Base-by-base conservation (phyloP, 2,329 filamentous ascomycete genomes). In the Fulvia fulva region DNA sequence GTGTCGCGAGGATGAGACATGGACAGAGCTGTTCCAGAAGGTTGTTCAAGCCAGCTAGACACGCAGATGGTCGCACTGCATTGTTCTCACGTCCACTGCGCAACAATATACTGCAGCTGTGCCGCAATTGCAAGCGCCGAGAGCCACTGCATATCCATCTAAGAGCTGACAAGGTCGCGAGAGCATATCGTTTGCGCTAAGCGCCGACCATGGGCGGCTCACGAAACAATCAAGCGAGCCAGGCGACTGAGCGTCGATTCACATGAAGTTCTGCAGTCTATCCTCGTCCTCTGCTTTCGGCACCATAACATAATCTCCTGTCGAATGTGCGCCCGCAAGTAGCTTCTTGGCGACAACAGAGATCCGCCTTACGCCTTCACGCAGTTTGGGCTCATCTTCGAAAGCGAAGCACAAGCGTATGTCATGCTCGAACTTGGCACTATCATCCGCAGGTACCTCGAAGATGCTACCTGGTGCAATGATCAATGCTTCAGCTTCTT, bases 371-470 rank as follows among this genome's bases (percentile, higher is more conserved):
- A 93, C 80, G 0, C 88, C 90, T 67, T 91, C 87, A 0, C 78
- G 78, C n/a, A 95, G 73, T 54, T 83, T 78, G 22, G 81, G 78
- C 67, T 87, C 85, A 1, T 86, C 80, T 71, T 89, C 87, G 84
- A 87, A 91, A 1, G 87, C 79, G 71, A 90, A 91, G 60, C 87
- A 90, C 19, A 92, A 70, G 30, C 89, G 78, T 16, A 92, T 73
- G 41, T 82, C 80, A 50, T 37, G 50, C 11, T 81, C 77, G 68
- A 93, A 90, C 43, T 75, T 76, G 14, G 76, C 75, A 3, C 72
- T 71, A n/a, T 81, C 74, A 57, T 78, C 75, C 23, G 74, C 76
- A 51, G 78, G 78, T 12, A 79, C 69, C 68, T 87, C 83, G 71
- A 93, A 96, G 62, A 89, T 79, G 51, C 80, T 78, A 2, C 90